phyloP scores from a whole-genome alignment of 306 rosid species.

The Cicer bijugum region DNA sequence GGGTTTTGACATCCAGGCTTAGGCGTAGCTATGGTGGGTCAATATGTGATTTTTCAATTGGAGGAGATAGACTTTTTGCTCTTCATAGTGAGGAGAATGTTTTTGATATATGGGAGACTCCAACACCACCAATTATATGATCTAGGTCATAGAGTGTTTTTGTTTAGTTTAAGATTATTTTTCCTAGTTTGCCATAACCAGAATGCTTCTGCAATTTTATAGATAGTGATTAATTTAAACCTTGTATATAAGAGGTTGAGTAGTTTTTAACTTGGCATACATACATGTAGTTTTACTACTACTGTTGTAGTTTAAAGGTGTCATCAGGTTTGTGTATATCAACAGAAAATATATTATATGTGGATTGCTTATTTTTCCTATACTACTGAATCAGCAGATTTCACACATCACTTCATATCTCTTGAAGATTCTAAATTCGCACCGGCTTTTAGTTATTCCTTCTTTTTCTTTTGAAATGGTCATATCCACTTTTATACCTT shows the following conservation, averaged over 20 bases:
- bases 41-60: slow-evolving; percentile 90
- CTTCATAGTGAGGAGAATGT: slow-evolving; percentile 94
- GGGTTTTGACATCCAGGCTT: slow-evolving; percentile 87
- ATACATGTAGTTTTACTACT: slow-evolving; percentile 30
- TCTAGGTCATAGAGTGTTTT: slow-evolving; percentile 28
- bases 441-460: slow-evolving; percentile 17
- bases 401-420: slow-evolving; percentile 37
- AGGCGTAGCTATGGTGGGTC: slow-evolving; percentile 86
- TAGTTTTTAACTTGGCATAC: slow-evolving; percentile 35
- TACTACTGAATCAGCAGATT: slow-evolving; percentile 18
- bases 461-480: slow-evolving; percentile 42
- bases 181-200: slow-evolving; percentile 40
- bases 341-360: slow-evolving; percentile 32
- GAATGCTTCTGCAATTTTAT: slow-evolving; percentile 41
- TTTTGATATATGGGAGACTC: slow-evolving; percentile 97
- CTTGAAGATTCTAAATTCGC: slow-evolving; percentile 35
- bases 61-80: slow-evolving; percentile 92
- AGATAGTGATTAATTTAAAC: slow-evolving; percentile 30
- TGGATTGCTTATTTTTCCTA: slow-evolving; percentile 42
- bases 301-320: slow-evolving; percentile 31
- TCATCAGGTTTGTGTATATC: slow-evolving; percentile 38
- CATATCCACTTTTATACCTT: slow-evolving; percentile 30
- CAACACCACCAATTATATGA: slow-evolving; percentile 68
- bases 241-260: slow-evolving; percentile 43
- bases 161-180: slow-evolving; percentile 32